phyloP scores from a whole-genome alignment of 2,329 filamentous ascomycete species.

The Aureobasidium leucospermi region DNA sequence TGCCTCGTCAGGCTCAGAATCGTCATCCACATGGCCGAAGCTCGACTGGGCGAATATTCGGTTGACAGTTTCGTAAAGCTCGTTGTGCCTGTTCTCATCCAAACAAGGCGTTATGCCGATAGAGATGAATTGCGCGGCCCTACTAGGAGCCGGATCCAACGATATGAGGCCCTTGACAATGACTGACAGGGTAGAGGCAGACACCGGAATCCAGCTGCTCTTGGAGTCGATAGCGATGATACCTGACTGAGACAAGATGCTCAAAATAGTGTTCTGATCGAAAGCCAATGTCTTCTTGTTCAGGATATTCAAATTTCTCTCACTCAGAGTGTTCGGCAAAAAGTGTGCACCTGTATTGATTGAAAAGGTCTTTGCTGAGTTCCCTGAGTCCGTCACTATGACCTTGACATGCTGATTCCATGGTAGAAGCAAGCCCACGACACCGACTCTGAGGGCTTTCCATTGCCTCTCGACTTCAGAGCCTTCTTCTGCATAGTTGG shows the following conservation, averaged over 20 bases:
- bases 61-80: constrained; percentile 74
- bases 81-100: constrained; percentile 49
- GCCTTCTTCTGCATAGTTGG: constrained; percentile 43
- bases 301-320: constrained; percentile 23
- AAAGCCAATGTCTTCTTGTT: constrained; percentile 13
- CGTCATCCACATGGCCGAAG: constrained; percentile 59
- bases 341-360: constrained; percentile 15
- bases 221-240: constrained; percentile 49
- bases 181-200: constrained; percentile 56
- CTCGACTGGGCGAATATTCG: constrained; percentile 65
- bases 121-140: constrained; percentile 71
- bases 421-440: constrained; percentile 62
- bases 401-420: constrained; percentile 55
- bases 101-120: constrained; percentile 63
- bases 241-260: constrained; percentile 59
- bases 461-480: constrained; percentile 56
- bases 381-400: constrained; percentile 48
- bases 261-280: constrained; percentile 28
- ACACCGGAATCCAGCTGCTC: constrained; percentile 61
- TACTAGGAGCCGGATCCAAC: constrained; percentile 61
- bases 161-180: constrained; percentile 66
- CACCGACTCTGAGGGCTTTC: constrained; percentile 51
- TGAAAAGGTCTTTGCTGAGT: constrained; percentile 17
- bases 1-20: constrained; percentile 27
- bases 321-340: constrained; percentile 22